Evolutionary conservation across 345 rosid genomes (phyloP), one percentile per base, ranked within the genome.

Genomic region (Lenwebbia sp.): DNA sequence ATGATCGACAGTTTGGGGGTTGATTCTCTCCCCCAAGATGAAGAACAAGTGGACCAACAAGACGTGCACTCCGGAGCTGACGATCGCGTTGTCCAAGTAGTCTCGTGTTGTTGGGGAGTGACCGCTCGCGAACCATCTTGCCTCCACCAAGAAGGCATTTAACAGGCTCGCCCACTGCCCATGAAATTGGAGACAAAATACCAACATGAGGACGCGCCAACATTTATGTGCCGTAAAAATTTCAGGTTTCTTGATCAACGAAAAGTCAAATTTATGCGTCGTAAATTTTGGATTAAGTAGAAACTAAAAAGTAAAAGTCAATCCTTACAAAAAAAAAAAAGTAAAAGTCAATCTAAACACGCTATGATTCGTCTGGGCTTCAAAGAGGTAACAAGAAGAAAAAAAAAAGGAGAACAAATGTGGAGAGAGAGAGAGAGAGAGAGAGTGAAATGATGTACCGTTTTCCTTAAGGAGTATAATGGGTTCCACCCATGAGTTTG

Each of bases 91-190:
- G 54, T 75, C 23, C 75, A 90, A 19, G 82, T 90, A 90, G 25
- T 87, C 88, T 7, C 74, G 86, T 6, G 88, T 22, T 1, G 87
- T 60, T 2, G 90, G 89, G 7, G 26, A 52, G 0, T 57, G 51
- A 10, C 47, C 41, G 5, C 15, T 57, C 30, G 85, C 56, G 13
- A 62, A 37, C 91, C 90, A 88, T 65, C 84, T 88, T 33, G 89
- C 89, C 60, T 90, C 90, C 30, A 82, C 57, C 52, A 90, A 6
- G 81, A 85, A 87, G n/a, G 92, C 82, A 62, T 87, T 65, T 4
- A 52, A 7, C 56, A 88, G 53, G 28, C 21, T 62, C 22, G 51
- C 84, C 90, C 91, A 90, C 90, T 88, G 86, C 3, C 44, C 76
- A 65, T 17, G 25, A 65, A 65, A 65, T 33, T 65, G 44, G 44